Conservation (phyloP, 139 green algal species). For the Ostreobium quekettii region DNA sequence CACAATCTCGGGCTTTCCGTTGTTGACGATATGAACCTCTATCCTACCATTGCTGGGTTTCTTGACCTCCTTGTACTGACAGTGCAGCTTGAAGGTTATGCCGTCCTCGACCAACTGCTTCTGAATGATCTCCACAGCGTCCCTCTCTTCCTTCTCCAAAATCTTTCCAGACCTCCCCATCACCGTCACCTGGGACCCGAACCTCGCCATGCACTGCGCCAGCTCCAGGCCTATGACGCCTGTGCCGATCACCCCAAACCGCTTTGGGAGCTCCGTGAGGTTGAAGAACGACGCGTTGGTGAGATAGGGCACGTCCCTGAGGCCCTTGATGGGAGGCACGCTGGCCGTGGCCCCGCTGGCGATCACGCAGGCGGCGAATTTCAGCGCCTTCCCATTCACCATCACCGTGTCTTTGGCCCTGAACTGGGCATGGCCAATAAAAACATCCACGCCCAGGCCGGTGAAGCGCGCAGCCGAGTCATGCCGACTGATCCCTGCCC, state of each 20-base stretch:
- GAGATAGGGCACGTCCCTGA: slow-evolving; percentile 21
- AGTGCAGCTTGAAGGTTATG: slow-evolving; percentile 12
- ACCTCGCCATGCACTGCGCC: slow-evolving; percentile 17
- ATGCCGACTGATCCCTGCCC: slow-evolving; percentile 11
- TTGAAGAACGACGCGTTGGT: slow-evolving; percentile 29
- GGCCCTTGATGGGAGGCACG: slow-evolving; percentile 18
- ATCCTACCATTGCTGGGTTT: slow-evolving; percentile 9
- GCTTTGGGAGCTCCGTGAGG: slow-evolving; percentile 25
- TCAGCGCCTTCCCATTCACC: slow-evolving; percentile 21
- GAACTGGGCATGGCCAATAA: slow-evolving; percentile 19
- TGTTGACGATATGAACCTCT: slow-evolving; percentile 6
- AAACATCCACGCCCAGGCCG: slow-evolving; percentile 20
- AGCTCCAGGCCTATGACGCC: slow-evolving; percentile 20
- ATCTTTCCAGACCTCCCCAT: slow-evolving; percentile 20
- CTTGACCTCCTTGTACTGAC: slow-evolving; percentile 7
- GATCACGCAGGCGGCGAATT: slow-evolving; percentile 21
- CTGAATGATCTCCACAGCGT: slow-evolving; percentile 19
- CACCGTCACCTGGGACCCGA: slow-evolving; percentile 19
- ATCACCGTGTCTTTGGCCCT: slow-evolving; percentile 16
- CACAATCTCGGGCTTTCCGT: slow-evolving; percentile 7
- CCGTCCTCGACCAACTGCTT: slow-evolving; percentile 21
- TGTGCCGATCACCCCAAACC: slow-evolving; percentile 26
- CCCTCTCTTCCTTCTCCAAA: slow-evolving; percentile 24
- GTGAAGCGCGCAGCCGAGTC: slow-evolving; percentile 19
- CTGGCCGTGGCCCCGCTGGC: slow-evolving; percentile 17